Evolutionary conservation across 2,329 filamentous ascomycete genomes (phyloP), one percentile per base, ranked within the genome.

Genomic region (Ophiostoma montium): DNA sequence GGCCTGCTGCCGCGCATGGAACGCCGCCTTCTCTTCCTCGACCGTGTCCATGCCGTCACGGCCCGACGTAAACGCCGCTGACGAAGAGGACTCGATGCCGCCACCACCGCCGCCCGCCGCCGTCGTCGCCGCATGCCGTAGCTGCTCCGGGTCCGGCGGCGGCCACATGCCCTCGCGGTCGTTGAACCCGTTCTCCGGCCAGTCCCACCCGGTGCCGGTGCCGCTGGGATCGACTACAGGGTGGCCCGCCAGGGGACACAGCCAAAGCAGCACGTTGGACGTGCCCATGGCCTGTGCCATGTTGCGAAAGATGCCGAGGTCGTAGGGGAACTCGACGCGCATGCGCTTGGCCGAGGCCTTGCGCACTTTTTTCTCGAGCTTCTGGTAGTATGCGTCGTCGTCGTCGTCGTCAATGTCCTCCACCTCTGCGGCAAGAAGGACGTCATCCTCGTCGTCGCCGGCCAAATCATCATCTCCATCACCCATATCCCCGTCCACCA

Each of bases 111-210:
- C n/a, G n/a, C n/a, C n/a, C n/a, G n/a, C n/a, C n/a, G n/a, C n/a
- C n/a, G n/a, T n/a, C n/a, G 50, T 47, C 30, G 39, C 63, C 38
- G 57, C 67, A 42, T 68, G 65, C 0, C 73, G 68, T 53, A 74
- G 61, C 62, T 78, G 81, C 27, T 81, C 78, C 18, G 78, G 78
- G 61, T 83, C 75, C 0, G 66, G 63, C 1, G 80, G 80, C 21
- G 80, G 80, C 80, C 80, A 84, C 60, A 76, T 69, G 47, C 71
- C 72, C 36, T 67, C 62, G 48, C 64, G 64, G 55, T 79, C 74
- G 63, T 92, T 87, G 62, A 89, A 84, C 1, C 79, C 85, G 63
- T 92, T 92, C 55, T 83, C 81, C 53, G 81, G 76, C 67, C 81
- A 89, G 6, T 65, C 61, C 78, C 83, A 75, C 51, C 77, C 74